Percentiles rank a stretch among this genome's conserved stretches.
Conservation (phyloP, 495 filamentous ascomycete species). For the Stereocaulon alpinum region DNA sequence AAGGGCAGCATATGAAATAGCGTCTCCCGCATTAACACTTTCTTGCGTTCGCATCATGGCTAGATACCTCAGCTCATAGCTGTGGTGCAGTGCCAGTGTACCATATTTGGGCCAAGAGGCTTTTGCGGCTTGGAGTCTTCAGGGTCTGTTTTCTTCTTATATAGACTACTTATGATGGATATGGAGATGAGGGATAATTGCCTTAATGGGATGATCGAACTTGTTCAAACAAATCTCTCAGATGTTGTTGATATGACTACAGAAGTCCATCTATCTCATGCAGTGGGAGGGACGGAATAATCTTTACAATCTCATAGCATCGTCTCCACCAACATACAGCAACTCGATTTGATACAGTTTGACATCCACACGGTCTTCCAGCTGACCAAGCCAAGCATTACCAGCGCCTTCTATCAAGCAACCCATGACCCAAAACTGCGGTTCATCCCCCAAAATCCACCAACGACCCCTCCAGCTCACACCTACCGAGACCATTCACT, state of each 20-base stretch:
- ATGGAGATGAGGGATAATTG: background rate
- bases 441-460: too few species aligned
- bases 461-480: too few species aligned
- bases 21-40: background rate
- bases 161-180: constrained; percentile 3
- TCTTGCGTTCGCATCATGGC: background rate
- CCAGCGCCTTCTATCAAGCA: too few species aligned
- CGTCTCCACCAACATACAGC: too few species aligned
- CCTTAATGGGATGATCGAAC: background rate
- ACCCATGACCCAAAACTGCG: too few species aligned
- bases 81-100: background rate
- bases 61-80: background rate
- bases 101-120: background rate
- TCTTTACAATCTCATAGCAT: too few species aligned
- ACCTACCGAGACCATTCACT: too few species aligned
- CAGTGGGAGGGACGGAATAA: too few species aligned
- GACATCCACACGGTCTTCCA: too few species aligned
- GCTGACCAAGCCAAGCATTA: too few species aligned
- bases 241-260: background rate
- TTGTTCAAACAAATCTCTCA: background rate
- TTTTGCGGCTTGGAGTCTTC: background rate
- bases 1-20: constrained; percentile 8
- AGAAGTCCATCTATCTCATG: too few species aligned
- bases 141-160: background rate
- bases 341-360: too few species aligned